phyloP scores from a whole-genome alignment of 2,329 filamentous ascomycete species.

The Samsoniella hepiali region DNA sequence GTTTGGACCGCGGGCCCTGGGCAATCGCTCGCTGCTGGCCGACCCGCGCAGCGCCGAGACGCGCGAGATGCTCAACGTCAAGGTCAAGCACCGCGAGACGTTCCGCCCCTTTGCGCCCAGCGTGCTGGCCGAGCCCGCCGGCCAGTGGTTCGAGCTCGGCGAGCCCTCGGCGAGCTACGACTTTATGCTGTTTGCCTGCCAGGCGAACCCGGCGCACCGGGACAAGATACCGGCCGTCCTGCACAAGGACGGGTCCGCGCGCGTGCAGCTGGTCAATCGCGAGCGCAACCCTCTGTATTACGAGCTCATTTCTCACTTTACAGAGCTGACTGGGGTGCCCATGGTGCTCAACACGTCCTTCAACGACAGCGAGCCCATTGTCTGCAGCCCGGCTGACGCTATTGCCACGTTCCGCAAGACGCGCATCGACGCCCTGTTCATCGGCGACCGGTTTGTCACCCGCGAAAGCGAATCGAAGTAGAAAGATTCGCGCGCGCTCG shows the following conservation, averaged over 20 bases:
- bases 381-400: constrained; percentile 10
- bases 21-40: constrained; percentile 10
- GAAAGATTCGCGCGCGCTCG: not conserved
- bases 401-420: constrained; percentile 13
- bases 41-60: constrained; percentile 6
- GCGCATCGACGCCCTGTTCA: constrained; percentile 7
- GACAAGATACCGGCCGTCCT: constrained; percentile 2
- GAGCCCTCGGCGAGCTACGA: constrained; percentile 3
- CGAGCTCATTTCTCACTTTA: constrained; percentile 4
- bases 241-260: constrained; percentile 9
- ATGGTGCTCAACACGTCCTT: constrained; percentile 15
- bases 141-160: constrained; percentile 10
- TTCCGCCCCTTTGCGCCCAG: constrained; percentile 14
- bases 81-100: constrained; percentile 13
- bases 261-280: constrained; percentile 7
- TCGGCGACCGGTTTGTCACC: constrained; percentile 2
- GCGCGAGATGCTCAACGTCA: constrained; percentile 14
- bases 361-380: constrained; percentile 10
- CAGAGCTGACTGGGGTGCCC: not conserved
- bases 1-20: constrained; percentile 8
- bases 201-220: not conserved
- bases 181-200: constrained; percentile 9
- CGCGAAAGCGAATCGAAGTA: not conserved
- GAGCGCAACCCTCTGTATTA: not conserved
- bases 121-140: constrained; percentile 2